A percentile compares a stretch with the other conserved stretches of the same genome.
phyloP scores from a whole-genome alignment of 345 rosid species.

The Eucalyptus fibrosa region DNA sequence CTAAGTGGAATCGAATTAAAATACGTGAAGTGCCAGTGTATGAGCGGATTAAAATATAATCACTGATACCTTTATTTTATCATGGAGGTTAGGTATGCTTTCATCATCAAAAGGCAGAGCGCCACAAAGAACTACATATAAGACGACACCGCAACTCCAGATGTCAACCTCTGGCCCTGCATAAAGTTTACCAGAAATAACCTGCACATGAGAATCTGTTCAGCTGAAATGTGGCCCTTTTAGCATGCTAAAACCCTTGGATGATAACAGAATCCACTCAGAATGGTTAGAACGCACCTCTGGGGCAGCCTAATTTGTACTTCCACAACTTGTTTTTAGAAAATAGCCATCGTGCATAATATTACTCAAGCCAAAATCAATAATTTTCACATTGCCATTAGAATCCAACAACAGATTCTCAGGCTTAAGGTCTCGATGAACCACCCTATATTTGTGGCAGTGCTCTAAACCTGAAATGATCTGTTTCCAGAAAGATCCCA shows the following conservation, averaged over 20 bases:
- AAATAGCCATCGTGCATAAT: slow-evolving; percentile 95
- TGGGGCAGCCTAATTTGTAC: slow-evolving; percentile 96
- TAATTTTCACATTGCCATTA: slow-evolving; percentile 82
- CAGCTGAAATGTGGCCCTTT: neutral
- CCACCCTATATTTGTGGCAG: slow-evolving; percentile 90
- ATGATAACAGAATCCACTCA: neutral
- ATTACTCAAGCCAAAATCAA: slow-evolving; percentile 96
- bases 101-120: slow-evolving; percentile 95
- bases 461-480: slow-evolving; percentile 89
- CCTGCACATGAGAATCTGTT: slow-evolving; percentile 22
- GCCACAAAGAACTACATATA: slow-evolving; percentile 94
- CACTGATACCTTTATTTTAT: slow-evolving; percentile 68
- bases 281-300: slow-evolving; percentile 23
- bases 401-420: slow-evolving; percentile 93
- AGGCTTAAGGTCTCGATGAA: slow-evolving; percentile 95
- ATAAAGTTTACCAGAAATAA: slow-evolving; percentile 76
- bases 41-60: neutral
- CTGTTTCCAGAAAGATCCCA: slow-evolving; percentile 28
- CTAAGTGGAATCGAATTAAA: neutral
- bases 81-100: slow-evolving; percentile 77
- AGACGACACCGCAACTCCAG: slow-evolving; percentile 97
- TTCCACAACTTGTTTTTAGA: slow-evolving; percentile 91
- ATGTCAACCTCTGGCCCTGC: slow-evolving; percentile 98
- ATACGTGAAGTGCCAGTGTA: neutral
- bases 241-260: neutral